Evolutionary conservation across 2,329 filamentous ascomycete species (phyloP), one percentile per base, ranked within the genome.

Genomic region (Pyricularia sp.): DNA sequence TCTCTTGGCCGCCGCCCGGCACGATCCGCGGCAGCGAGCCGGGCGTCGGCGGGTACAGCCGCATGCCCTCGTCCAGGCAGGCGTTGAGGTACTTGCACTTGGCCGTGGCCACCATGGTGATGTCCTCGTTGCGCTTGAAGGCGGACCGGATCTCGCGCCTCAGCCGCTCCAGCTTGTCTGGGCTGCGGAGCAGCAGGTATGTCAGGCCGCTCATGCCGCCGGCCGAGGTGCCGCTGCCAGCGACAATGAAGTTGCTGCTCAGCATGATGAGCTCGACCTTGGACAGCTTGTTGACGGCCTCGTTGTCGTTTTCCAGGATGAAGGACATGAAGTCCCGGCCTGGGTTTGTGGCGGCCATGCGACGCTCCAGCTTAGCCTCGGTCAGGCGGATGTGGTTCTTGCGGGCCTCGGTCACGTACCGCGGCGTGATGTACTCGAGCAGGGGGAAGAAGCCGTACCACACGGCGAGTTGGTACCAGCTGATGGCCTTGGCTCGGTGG

Each of bases 221-320:
- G 2, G 81, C 81, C 4, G 81, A 82, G 0, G 83, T 85, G 69
- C 85, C 82, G 30, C 80, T 81, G 20, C 82, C 82, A 1, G 81
- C 82, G 36, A 82, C 80, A 31, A 82, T 81, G 67, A 73, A 71
- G 23, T 64, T 64, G 61, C 14, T 30, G 61, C 6, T 30, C 26
- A 64, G 61, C 23, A 64, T 30, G 61, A 64, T 11, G 14, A 11
- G 26, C 61, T 30, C 61, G 14, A 31, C 26, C 25, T 28, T 31
- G 30, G 61, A 64, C 17, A 31, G 26, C 61, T 64, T 30, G 6
- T n/a, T 31, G 14, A 20, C 26, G 61, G 26, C 26, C 61, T 28
- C 61, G 26, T 17, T 31, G 36, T 42, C 36, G 36, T 42, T 42
- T 4, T 42, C 36, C 12, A 42, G 36, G 36, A 42, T 42, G 36